Percentiles rank a stretch among this genome's conserved stretches.
phyloP scores from a whole-genome alignment of 306 rosid genomes.

The Clitoria ternatea region DNA sequence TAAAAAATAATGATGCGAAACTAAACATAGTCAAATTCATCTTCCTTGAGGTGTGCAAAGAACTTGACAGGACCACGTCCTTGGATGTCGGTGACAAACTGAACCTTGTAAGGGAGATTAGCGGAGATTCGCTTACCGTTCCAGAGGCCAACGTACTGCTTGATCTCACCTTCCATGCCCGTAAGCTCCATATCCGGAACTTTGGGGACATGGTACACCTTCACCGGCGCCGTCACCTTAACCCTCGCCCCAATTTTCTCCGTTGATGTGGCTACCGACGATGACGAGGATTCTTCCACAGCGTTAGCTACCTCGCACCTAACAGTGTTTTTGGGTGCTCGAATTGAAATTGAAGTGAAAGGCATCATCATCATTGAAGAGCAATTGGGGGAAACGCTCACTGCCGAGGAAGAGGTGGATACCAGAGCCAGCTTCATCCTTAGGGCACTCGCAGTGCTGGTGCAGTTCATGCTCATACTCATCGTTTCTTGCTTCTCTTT shows the following conservation, averaged over 20 bases:
- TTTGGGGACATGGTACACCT: conserved; percentile 82
- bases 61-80: conserved; percentile 85
- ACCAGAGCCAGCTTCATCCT: background rate
- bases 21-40: conserved; percentile 56
- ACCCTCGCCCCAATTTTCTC: conserved; percentile 64
- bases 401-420: background rate
- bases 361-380: conserved; percentile 1
- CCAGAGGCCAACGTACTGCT: conserved; percentile 83
- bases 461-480: background rate
- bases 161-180: conserved; percentile 75
- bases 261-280: conserved; percentile 22
- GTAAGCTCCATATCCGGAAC: conserved; percentile 61
- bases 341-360: background rate
- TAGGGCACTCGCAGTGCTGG: background rate
- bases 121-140: conserved; percentile 87
- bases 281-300: conserved; percentile 36
- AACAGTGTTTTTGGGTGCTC: conserved; percentile 3
- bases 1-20: no score
- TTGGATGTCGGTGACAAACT: conserved; percentile 55
- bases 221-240: conserved; percentile 74
- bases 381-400: conserved; percentile 21
- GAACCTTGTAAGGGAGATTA: conserved; percentile 76
- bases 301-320: conserved; percentile 44
- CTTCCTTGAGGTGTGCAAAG: conserved; percentile 87
- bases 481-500: background rate